phyloP scores from a whole-genome alignment of 169 alveolate species.

The Plasmodium knowlesi region DNA sequence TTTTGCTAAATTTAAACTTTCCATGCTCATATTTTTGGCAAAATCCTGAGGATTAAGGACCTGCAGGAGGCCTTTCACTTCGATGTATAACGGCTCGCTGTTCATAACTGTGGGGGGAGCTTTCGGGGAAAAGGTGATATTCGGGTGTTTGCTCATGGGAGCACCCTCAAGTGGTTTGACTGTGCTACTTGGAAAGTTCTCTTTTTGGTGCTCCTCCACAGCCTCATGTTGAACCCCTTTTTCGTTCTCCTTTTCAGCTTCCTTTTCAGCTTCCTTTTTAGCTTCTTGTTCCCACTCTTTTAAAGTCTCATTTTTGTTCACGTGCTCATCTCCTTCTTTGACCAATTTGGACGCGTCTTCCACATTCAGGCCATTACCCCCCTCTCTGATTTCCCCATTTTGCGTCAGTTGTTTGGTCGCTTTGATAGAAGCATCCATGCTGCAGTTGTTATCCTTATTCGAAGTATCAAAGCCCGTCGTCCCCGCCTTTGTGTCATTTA shows the following conservation, averaged over 20 bases:
- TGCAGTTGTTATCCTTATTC: constrained; percentile 3
- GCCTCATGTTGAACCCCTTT: neutral
- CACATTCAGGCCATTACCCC: neutral
- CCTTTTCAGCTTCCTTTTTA: neutral
- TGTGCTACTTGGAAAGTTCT: constrained; percentile 11
- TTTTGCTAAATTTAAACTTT: neutral
- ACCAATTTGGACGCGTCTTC: constrained; percentile 17
- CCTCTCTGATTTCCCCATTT: neutral
- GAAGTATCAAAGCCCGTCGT: neutral
- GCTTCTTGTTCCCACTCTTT: neutral
- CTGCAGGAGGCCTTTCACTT: constrained; percentile 70
- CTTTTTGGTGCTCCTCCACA: constrained; percentile 13
- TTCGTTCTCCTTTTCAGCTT: neutral
- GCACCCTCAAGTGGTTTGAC: neutral
- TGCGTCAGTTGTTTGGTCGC: constrained; percentile 4
- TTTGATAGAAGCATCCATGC: neutral
- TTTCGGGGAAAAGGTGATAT: constrained; percentile 10
- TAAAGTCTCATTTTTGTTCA: neutral
- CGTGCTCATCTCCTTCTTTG: neutral
- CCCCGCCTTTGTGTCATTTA: neutral
- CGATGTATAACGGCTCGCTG: constrained; percentile 53
- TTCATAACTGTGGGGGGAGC: neutral
- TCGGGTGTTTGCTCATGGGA: constrained; percentile 3
- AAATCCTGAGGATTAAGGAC: constrained; percentile 59
- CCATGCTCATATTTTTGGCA: constrained; percentile 39